phyloP scores from a whole-genome alignment of 805 yeast genomes.

The Grigorovia yakushimaensis region DNA sequence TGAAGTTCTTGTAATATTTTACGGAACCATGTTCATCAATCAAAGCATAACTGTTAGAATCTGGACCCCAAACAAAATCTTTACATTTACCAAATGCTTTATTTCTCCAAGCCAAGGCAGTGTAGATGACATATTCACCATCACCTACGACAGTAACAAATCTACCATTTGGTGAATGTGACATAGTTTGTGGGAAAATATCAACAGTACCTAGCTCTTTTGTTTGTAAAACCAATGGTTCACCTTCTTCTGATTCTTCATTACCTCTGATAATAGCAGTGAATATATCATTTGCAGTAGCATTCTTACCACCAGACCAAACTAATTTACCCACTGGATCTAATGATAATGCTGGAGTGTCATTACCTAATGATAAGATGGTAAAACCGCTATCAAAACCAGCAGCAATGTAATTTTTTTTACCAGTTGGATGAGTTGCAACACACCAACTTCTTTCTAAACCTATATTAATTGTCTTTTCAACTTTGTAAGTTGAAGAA shows the following conservation, averaged over 20 bases:
- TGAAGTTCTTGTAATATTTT: slow-evolving; percentile 73
- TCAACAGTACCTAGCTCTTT: slow-evolving; percentile 94
- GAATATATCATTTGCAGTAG: slow-evolving; percentile 58
- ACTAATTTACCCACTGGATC: slow-evolving; percentile 87
- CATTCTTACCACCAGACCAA: slow-evolving; percentile 67
- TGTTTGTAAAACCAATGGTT: slow-evolving; percentile 59
- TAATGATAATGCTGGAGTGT: slow-evolving; percentile 88
- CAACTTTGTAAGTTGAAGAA: slow-evolving; percentile 85
- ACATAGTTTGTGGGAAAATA: slow-evolving; percentile 76
- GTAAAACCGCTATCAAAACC: slow-evolving; percentile 94
- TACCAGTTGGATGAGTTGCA: slow-evolving; percentile 51
- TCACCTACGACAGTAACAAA: slow-evolving; percentile 96
- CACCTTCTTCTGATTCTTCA: slow-evolving; percentile 71
- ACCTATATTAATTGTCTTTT: slow-evolving; percentile 82
- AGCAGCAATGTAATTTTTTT: slow-evolving; percentile 70
- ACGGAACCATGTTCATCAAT: slow-evolving; percentile 60
- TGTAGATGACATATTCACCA: slow-evolving; percentile 92
- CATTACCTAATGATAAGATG: slow-evolving; percentile 83
- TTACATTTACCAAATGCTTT: slow-evolving; percentile 83
- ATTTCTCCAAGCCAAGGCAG: slow-evolving; percentile 97
- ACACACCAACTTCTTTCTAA: slow-evolving; percentile 97
- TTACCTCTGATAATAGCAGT: slow-evolving; percentile 68
- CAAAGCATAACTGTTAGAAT: slow-evolving; percentile 77
- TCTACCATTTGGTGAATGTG: slow-evolving; percentile 95
- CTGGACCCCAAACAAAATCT: slow-evolving; percentile 93